A percentile compares a stretch with the other conserved stretches of the same genome.
These are phyloP conservation scores for Zygotorulaspora florentina DNA, from an alignment of 805 yeast species.

Conservation along the genomic window DNA sequence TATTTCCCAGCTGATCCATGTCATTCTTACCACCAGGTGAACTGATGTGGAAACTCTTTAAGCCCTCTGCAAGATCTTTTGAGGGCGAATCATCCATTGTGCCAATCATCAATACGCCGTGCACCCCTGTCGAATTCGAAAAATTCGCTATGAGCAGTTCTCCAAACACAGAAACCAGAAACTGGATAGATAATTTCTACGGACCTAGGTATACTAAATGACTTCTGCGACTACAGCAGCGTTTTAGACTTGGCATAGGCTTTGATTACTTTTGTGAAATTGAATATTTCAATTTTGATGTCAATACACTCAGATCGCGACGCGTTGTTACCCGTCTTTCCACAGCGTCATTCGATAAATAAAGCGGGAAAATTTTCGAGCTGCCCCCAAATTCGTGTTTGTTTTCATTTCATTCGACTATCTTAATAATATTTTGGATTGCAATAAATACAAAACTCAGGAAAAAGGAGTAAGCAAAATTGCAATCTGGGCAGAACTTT, in stretches of 20 bases:
- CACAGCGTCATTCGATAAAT: background rate
- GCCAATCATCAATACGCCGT: background rate
- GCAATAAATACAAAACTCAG: no score
- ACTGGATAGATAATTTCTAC: background rate
- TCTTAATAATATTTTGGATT: no score
- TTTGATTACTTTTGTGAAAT: background rate
- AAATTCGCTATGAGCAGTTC: no score
- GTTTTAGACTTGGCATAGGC: background rate
- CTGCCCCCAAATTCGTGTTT: conserved; percentile 8
- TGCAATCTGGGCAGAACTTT: no score
- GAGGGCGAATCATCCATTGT: conserved; percentile 14
- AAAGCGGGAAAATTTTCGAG: background rate
- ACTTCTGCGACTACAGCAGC: background rate
- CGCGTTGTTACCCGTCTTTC: conserved; percentile 7
- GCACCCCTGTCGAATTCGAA: background rate
- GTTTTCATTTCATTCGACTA: conserved; percentile 7
- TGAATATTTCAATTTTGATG: background rate
- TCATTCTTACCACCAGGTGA: conserved; percentile 12
- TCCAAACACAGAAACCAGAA: no score
- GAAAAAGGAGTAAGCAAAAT: no score
- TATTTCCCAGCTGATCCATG: background rate
- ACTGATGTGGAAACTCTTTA: conserved; percentile 26
- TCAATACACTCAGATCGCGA: background rate
- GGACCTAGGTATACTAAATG: background rate
- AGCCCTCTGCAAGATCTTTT: conserved; percentile 18